These are phyloP conservation scores for Sedum album DNA, from an alignment of 164 flowering plant species.

Conservation along the genomic window DNA sequence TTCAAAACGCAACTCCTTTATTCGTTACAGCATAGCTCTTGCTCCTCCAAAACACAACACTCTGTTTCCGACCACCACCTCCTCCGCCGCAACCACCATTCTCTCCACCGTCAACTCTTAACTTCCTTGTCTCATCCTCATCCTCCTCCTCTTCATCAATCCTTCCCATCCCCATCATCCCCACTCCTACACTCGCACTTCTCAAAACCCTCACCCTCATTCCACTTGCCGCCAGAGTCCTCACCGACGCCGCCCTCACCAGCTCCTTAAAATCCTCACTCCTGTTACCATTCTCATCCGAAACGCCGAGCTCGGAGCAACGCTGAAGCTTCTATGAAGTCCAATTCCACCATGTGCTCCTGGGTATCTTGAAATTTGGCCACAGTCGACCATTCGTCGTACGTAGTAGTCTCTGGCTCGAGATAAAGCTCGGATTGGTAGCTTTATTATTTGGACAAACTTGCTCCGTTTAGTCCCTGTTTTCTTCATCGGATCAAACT, in stretches of 20 bases:
- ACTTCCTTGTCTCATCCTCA: constrained; percentile 13
- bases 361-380: neutral
- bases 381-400: constrained; percentile 2
- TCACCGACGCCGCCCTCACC: constrained; percentile 42
- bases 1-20: constrained; percentile 12
- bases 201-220: constrained; percentile 15
- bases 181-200: constrained; percentile 48
- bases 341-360: neutral
- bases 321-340: constrained; percentile 14
- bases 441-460: neutral
- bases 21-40: constrained; percentile 40
- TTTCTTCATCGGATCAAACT: neutral
- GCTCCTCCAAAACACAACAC: constrained; percentile 38
- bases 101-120: constrained; percentile 21
- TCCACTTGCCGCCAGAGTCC: constrained; percentile 20
- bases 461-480: neutral
- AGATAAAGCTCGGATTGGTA: neutral
- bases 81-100: neutral
- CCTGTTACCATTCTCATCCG: constrained; percentile 7
- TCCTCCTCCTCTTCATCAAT: constrained; percentile 60
- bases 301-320: constrained; percentile 19
- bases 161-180: constrained; percentile 63
- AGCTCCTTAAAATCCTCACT: constrained; percentile 45
- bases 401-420: constrained; percentile 4
- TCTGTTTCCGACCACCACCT: neutral